Evolutionary conservation across 331 rosid genomes (phyloP).

Genomic region (Stylosanthes scabra): DNA sequence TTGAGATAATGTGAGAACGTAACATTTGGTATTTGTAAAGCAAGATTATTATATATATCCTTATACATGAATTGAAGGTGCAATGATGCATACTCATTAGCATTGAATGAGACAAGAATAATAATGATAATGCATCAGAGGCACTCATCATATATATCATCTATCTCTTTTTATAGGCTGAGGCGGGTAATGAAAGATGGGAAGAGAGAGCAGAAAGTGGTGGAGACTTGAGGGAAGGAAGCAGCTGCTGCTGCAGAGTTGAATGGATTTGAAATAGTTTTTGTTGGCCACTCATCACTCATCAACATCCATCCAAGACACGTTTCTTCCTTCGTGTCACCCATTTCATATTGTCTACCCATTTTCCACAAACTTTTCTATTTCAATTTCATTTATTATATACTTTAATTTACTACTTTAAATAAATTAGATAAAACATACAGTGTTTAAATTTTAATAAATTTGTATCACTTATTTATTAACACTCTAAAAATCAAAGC

Average conservation of each 20-base stretch:
- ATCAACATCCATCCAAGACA: too few species aligned
- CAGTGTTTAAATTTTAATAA: too few species aligned
- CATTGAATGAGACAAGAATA: conserved; percentile 15
- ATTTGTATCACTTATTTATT: too few species aligned
- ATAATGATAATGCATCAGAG: neutral
- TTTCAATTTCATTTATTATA: neutral
- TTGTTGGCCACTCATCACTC: conserved; percentile 12
- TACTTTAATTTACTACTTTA: too few species aligned
- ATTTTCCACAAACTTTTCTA: neutral
- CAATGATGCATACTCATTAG: conserved; percentile 12
- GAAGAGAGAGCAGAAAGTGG: neutral
- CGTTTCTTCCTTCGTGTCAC: neutral
- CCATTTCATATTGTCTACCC: conserved; percentile 9
- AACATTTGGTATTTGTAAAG: too few species aligned
- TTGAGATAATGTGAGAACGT: too few species aligned
- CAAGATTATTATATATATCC: too few species aligned
- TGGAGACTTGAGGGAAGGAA: neutral
- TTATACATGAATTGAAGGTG: neutral
- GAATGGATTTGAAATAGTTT: neutral
- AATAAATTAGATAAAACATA: too few species aligned
- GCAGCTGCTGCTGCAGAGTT: neutral
- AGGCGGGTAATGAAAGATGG: too few species aligned
- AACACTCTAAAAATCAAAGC: too few species aligned
- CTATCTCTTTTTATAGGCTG: too few species aligned
- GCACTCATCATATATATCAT: too few species aligned